Evolutionary conservation across 2,329 filamentous ascomycete species (phyloP).

Genomic region (Alternaria sp.): DNA sequence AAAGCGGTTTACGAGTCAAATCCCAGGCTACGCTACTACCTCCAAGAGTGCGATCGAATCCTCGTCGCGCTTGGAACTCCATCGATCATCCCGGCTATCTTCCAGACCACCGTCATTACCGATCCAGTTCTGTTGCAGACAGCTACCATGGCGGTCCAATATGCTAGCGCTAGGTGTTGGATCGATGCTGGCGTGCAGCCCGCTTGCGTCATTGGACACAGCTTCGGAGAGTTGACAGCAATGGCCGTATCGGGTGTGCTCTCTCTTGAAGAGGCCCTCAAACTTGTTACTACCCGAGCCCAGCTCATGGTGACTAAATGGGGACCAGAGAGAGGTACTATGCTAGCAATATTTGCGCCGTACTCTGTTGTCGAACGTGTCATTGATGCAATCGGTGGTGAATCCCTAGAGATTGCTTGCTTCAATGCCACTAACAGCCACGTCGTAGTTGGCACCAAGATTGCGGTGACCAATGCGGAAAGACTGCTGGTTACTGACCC

Average conservation of each 20-base stretch:
- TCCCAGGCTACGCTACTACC: conserved; percentile 6
- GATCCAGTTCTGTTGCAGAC: conserved; percentile 21
- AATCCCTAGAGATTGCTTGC: conserved; percentile 52
- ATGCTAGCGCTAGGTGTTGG: conserved; percentile 27
- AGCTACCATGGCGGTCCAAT: conserved; percentile 26
- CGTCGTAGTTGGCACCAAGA: conserved; percentile 45
- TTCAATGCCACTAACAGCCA: conserved; percentile 47
- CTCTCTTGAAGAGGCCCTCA: conserved; percentile 34
- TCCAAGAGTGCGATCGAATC: conserved; percentile 20
- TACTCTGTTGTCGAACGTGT: conserved; percentile 5
- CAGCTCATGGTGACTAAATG: conserved; percentile 30
- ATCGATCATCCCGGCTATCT: conserved; percentile 18
- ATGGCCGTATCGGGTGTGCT: conserved; percentile 43
- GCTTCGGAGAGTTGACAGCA: conserved; percentile 50
- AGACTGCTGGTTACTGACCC: conserved; percentile 13
- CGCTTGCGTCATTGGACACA: conserved; percentile 24
- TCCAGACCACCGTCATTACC: conserved; percentile 1
- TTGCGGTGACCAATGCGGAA: conserved; percentile 19
- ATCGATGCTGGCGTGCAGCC: conserved; percentile 19
- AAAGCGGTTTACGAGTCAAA: conserved; percentile 1
- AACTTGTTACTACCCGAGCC: conserved; percentile 44
- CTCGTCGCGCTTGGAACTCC: conserved; percentile 7
- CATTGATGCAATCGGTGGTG: background rate
- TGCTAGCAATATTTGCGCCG: conserved; percentile 23
- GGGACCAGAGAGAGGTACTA: conserved; percentile 27